A percentile compares a stretch with the other conserved stretches of the same genome.
Conservation (phyloP, 2,329 filamentous ascomycete species). For the Penicillium sp. region DNA sequence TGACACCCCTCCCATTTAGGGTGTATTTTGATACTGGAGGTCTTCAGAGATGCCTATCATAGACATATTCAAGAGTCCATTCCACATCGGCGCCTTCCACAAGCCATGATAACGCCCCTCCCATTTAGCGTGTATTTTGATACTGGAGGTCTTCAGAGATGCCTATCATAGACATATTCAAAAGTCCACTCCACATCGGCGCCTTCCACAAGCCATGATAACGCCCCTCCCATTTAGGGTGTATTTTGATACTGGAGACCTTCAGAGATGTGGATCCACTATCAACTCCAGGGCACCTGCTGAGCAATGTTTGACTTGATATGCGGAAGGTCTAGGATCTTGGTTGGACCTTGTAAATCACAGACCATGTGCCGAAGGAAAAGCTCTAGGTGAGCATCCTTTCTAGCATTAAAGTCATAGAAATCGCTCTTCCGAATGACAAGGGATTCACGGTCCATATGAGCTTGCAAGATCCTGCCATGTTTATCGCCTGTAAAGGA, state of each 20-base stretch:
- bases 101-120: no score
- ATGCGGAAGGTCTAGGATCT: not conserved
- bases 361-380: slow-evolving; percentile 1
- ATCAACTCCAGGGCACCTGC: not conserved
- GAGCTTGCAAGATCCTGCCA: not conserved
- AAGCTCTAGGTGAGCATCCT: not conserved
- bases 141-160: not conserved
- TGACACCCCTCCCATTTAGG: no score
- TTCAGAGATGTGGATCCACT: not conserved
- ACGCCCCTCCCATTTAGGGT: no score
- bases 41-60: no score
- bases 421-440: not conserved
- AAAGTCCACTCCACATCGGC: no score
- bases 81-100: no score
- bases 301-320: not conserved
- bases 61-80: no score
- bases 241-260: not conserved
- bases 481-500: not conserved
- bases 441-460: not conserved
- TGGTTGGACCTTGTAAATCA: not conserved
- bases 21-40: no score
- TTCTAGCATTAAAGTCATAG: not conserved
- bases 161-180: no score
- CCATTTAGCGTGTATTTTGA: no score
- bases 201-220: no score